Base-by-base conservation (phyloP, 208 protist genomes). In the Trypanosoma cruzi region DNA sequence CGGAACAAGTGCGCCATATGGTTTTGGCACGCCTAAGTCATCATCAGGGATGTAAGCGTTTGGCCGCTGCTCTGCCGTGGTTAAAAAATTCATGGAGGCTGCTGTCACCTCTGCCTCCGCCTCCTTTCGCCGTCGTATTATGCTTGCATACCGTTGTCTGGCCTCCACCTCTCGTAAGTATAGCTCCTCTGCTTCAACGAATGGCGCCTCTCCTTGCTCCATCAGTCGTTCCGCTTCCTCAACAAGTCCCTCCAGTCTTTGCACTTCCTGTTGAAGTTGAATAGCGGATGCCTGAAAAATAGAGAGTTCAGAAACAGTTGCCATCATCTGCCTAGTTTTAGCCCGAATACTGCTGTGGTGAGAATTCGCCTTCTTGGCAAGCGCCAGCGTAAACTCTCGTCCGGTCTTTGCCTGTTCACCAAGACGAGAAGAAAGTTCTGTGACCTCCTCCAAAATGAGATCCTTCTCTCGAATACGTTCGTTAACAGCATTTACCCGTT, bases 391-490 rank as follows among this genome's bases (percentile, higher is more conserved):
- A 68, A 93, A 80, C n/a, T 97, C 89, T 40, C 87, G 82, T 14
- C 93, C 93, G 10, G 82, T 79, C 44, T 92, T 80, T 13, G 97
- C 97, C 66, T 98, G 85, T 20, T 70, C 69, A 10, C 89, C 79
- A 14, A 98, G 81, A 31, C 93, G 77, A 65, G 97, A 84, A 13
- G 93, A 86, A 40, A 98, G 80, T 67, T 94, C 90, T 24, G 84
- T 92, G 22, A 99, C 93, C 71, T 98, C 97, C 40, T 97, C 94
- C 11, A 98, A 68, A 61, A 99, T 96, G 14, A 99, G 88, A 40
- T 98, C 89, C 84, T 99, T 98, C 78, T 99, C 98, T 28, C 98
- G 86, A 55, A 99, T 88, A 81, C 96, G 88, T 61, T 97, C 95
- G 70, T 98, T 96, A 68, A 98, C 85, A 34, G 73, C 66, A 73